phyloP scores from a whole-genome alignment of 2,329 filamentous ascomycete genomes.

The Cordyceps javanica region DNA sequence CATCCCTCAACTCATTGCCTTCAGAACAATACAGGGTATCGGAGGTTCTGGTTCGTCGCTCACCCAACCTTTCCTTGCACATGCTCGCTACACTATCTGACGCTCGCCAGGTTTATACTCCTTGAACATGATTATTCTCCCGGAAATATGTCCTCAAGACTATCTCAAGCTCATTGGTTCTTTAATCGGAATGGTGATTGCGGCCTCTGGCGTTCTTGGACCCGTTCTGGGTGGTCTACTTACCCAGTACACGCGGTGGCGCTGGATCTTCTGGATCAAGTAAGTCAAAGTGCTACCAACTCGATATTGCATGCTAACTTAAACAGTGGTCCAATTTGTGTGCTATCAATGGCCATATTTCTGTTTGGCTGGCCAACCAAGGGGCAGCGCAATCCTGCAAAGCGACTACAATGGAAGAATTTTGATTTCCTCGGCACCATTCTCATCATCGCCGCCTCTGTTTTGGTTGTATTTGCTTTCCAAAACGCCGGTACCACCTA shows the following conservation, averaged over 20 bases:
- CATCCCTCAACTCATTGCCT: constrained; percentile 37
- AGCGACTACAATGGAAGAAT: constrained; percentile 39
- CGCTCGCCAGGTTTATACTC: constrained; percentile 40
- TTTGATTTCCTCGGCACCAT: constrained; percentile 49
- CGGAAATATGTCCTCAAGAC: constrained; percentile 40
- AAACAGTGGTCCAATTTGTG: constrained; percentile 43
- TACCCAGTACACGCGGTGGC: constrained; percentile 43
- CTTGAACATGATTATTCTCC: constrained; percentile 49
- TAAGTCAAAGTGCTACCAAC: constrained; percentile 27
- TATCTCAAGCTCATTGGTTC: constrained; percentile 38
- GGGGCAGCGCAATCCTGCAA: constrained; percentile 31
- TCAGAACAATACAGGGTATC: constrained; percentile 36
- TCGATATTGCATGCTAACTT: constrained; percentile 3
- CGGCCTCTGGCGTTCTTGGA: constrained; percentile 43
- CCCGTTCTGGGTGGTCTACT: constrained; percentile 46
- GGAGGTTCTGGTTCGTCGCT: constrained; percentile 41
- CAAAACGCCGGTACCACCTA: constrained; percentile 40
- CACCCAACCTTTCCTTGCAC: constrained; percentile 12
- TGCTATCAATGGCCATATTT: constrained; percentile 40
- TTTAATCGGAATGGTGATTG: constrained; percentile 43
- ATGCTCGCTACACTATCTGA: neutral
- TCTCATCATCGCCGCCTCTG: constrained; percentile 46
- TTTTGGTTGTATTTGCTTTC: constrained; percentile 52
- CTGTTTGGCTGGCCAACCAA: constrained; percentile 42
- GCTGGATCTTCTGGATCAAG: constrained; percentile 57